Evolutionary conservation across 768 basidiomycete genomes (phyloP), one percentile per base, ranked within the genome.

Genomic region (Lactarius evosmus): DNA sequence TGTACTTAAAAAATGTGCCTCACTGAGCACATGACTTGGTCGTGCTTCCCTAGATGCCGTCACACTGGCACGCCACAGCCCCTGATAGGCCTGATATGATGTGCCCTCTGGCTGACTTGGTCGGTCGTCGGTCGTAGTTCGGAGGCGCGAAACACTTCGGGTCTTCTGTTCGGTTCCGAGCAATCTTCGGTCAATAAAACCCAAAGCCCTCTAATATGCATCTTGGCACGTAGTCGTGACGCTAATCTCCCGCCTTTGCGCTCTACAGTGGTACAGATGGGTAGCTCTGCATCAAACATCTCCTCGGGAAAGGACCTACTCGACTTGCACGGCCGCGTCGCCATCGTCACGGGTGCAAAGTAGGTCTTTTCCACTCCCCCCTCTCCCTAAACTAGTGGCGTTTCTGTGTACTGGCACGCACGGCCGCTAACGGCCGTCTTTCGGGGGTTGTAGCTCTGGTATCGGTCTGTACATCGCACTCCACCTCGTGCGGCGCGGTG

Each of bases 271-370:
- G 33, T 27, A 30, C 25, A 19, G 7, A 66, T 66, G 66, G 66
- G 66, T 33, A 59, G 36, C 29, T 51, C 66, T 40, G 17, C 30
- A 22, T 65, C 66, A 19, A 50, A 29, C 30, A 65, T 73, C 50
- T 67, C 75, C 58, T 72, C 75, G 1, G 72, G 71, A 22, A 71
- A 69, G 17, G 82, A 83, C 59, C 73, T 83, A 17, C 74, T 76
- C n/a, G 78, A 82, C 69, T 72, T 82, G 4, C 74, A 70, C 0
- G 81, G 79, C 22, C 80, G 78, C 62, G 78, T 82, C 2, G 78
- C 74, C 1, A 69, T 84, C 22, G 79, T 83, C 33, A 82, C 80
- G 0, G 83, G 83, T 12, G 82, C 81, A 59, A 80, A 77, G 80
- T 79, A 53, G 55, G 76, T 72, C 17, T 27, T n/a, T n/a, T n/a